A percentile compares a stretch with the other conserved stretches of the same genome.
phyloP scores from a whole-genome alignment of 2,329 filamentous ascomycete species.

The Chaetomium olivaceum region DNA sequence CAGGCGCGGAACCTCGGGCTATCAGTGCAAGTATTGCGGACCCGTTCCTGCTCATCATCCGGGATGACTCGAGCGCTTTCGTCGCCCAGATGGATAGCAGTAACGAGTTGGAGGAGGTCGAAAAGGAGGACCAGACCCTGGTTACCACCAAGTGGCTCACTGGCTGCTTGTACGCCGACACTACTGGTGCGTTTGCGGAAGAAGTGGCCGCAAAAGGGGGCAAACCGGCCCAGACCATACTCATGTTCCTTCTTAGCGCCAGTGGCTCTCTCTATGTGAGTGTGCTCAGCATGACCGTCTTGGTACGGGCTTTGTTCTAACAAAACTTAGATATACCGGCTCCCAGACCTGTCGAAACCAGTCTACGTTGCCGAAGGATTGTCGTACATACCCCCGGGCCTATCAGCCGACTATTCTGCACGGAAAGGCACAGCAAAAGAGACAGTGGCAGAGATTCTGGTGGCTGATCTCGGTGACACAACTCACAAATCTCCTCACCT shows the following conservation, averaged over 20 bases:
- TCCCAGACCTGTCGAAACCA: conserved; percentile 70
- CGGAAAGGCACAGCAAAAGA: conserved; percentile 73
- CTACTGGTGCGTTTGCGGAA: conserved; percentile 54
- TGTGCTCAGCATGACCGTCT: conserved; percentile 22
- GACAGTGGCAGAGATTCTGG: conserved; percentile 72
- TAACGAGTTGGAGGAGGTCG: conserved; percentile 82
- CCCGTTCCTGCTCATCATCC: conserved; percentile 78
- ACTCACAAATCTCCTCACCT: conserved; percentile 73
- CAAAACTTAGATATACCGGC: conserved; percentile 65
- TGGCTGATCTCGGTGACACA: conserved; percentile 81
- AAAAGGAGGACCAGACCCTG: conserved; percentile 59
- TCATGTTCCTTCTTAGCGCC: conserved; percentile 75
- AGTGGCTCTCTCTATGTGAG: conserved; percentile 74
- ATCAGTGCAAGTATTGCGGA: conserved; percentile 82
- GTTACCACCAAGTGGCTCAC: conserved; percentile 72
- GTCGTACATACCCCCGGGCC: conserved; percentile 71
- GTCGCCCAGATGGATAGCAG: conserved; percentile 77
- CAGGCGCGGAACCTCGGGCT: conserved; percentile 75
- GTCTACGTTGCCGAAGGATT: conserved; percentile 76
- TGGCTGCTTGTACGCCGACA: conserved; percentile 79
- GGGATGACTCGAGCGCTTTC: conserved; percentile 79
- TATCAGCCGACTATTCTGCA: conserved; percentile 70
- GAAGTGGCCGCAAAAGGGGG: conserved; percentile 42
- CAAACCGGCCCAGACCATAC: conserved; percentile 51
- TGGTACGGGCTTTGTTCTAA: conserved; percentile 18